Evolutionary conservation across 2,329 filamentous ascomycete genomes (phyloP).

Genomic region (Nemania sp.): DNA sequence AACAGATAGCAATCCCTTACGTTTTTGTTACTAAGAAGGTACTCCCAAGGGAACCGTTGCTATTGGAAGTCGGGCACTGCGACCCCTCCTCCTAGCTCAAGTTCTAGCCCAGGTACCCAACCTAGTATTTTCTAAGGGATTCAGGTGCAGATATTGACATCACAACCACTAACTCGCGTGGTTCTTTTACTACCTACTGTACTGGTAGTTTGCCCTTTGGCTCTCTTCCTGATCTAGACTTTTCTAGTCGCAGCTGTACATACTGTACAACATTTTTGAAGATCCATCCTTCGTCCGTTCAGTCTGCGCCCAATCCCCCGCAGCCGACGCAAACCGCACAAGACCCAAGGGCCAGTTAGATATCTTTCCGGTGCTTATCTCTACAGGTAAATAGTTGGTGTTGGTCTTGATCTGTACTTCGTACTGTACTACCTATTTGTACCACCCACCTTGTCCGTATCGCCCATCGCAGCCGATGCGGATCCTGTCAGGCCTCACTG

Average conservation of each 20-base stretch:
- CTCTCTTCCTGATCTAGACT: too few relatives aligned
- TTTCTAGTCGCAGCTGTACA: not conserved
- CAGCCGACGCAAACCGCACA: slow-evolving; percentile 16
- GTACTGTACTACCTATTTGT: not conserved
- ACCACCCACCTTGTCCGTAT: not conserved
- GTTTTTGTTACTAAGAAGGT: not conserved
- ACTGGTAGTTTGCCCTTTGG: too few relatives aligned
- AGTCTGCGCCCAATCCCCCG: not conserved
- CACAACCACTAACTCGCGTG: not conserved
- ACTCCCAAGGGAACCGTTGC: too few relatives aligned
- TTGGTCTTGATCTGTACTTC: too few relatives aligned
- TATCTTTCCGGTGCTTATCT: not conserved
- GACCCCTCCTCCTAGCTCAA: too few relatives aligned
- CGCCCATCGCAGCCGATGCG: slow-evolving; percentile 28
- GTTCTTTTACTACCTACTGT: too few relatives aligned
- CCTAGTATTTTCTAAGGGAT: too few relatives aligned
- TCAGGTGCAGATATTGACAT: slow-evolving; percentile 3
- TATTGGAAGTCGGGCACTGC: too few relatives aligned
- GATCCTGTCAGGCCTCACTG: slow-evolving; percentile 20
- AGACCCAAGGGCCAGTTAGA: not conserved
- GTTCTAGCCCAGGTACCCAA: too few relatives aligned
- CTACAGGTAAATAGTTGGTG: not conserved
- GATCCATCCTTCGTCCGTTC: not conserved
- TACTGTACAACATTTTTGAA: not conserved
- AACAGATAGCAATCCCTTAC: not conserved